A percentile compares a stretch with the other conserved stretches of the same genome.
Conservation (phyloP, 2,329 filamentous ascomycete species). For the Paracoccidioides lutzii region DNA sequence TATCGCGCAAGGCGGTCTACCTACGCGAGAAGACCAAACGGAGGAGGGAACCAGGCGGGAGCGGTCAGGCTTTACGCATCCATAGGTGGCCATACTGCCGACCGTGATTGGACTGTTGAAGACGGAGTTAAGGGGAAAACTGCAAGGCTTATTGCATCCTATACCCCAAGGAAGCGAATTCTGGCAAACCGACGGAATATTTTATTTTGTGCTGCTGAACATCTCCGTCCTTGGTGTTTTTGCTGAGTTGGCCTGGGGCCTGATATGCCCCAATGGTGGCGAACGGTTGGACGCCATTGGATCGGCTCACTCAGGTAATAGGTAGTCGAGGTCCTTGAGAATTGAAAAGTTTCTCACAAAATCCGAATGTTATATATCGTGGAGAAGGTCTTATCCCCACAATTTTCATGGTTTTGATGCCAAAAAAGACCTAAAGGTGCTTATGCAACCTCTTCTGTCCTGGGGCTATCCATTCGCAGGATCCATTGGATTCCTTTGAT, state of each 20-base stretch:
- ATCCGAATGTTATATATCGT: too few relatives aligned
- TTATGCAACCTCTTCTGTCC: too few relatives aligned
- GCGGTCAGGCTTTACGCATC: neutral
- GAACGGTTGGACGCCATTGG: slow-evolving; percentile 1
- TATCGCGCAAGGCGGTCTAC: slow-evolving; percentile 1
- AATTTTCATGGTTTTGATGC: too few relatives aligned
- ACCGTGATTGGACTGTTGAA: neutral
- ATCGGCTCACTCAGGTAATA: neutral
- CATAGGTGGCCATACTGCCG: neutral
- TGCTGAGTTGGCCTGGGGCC: slow-evolving; percentile 2
- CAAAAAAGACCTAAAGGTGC: too few relatives aligned
- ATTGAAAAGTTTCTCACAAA: neutral
- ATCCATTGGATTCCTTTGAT: too few relatives aligned
- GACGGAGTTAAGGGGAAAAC: neutral
- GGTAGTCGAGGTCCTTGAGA: neutral
- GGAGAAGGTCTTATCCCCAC: too few relatives aligned
- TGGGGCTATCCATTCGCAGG: too few relatives aligned
- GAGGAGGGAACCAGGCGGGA: neutral
- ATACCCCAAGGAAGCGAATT: neutral
- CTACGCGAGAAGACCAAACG: neutral
- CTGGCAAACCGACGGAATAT: neutral
- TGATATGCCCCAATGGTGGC: neutral
- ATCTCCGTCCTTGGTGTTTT: slow-evolving; percentile 1
- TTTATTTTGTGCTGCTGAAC: slow-evolving; percentile 1
- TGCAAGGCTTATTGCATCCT: neutral